Evolutionary conservation across 805 yeast species (phyloP).

Genomic region (Ogataea nakhonphanomensis): DNA sequence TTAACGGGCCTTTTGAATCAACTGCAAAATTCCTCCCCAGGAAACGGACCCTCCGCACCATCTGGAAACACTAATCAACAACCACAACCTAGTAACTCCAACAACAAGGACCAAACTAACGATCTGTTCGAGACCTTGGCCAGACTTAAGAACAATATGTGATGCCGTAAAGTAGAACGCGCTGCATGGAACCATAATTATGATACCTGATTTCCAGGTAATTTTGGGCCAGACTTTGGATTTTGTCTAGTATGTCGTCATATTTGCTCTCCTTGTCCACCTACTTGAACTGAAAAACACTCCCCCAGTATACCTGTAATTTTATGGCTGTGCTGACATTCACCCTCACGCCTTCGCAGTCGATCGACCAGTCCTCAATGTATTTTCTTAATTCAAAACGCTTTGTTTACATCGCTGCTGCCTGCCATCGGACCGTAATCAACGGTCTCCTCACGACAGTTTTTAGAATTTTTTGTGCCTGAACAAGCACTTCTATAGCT

Average conservation of each 20-base stretch:
- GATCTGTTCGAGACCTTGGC: slow-evolving; percentile 37
- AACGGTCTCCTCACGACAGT: too few relatives aligned
- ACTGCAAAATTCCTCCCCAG: slow-evolving; percentile 23
- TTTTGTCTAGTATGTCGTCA: not conserved
- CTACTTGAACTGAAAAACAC: too few relatives aligned
- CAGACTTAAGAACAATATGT: slow-evolving; percentile 36
- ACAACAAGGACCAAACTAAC: slow-evolving; percentile 29
- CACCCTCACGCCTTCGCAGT: too few relatives aligned
- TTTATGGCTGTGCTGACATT: too few relatives aligned
- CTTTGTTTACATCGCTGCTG: slow-evolving; percentile 12
- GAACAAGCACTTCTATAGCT: too few relatives aligned
- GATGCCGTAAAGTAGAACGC: slow-evolving; percentile 8
- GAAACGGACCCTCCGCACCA: slow-evolving; percentile 20
- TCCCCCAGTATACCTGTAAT: too few relatives aligned
- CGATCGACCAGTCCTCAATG: too few relatives aligned
- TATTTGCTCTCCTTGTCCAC: too few relatives aligned
- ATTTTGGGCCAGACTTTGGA: too few relatives aligned
- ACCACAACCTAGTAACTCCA: slow-evolving; percentile 15
- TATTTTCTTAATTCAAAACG: slow-evolving; percentile 3
- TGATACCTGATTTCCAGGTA: not conserved
- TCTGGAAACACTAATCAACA: slow-evolving; percentile 13
- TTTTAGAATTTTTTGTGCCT: too few relatives aligned
- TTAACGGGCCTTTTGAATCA: slow-evolving; percentile 21
- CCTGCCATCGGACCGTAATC: not conserved
- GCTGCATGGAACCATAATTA: not conserved